Evolutionary conservation across 495 filamentous ascomycete species (phyloP), one percentile per base, ranked within the genome.

Genomic region (Echria macrotheca): DNA sequence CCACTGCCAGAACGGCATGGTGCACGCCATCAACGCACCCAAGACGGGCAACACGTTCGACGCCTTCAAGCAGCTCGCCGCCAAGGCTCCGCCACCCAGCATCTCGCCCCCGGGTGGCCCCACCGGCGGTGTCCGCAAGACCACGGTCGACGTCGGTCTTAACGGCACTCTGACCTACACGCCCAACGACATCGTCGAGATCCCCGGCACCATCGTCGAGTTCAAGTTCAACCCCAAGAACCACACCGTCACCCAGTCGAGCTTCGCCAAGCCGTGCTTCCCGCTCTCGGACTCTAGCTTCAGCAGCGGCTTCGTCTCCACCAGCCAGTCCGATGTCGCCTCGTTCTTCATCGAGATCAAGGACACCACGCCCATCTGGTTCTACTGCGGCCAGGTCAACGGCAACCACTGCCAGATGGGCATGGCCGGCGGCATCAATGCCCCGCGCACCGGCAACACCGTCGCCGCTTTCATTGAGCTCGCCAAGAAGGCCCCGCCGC

Each of bases 321-420:
- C 69, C 24, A 42, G 37, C 21, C 47, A 55, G 19, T 66, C 66
- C 0, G 69, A 64, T 0, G 61, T 39, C 36, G 38, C 57, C n/a
- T 52, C 64, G 5, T 77, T 75, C 48, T 65, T 71, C 23, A 60
- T 78, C 25, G 67, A 48, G 4, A 57, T 82, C 26, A 57, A 59
- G 14, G 70, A 79, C 44, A 62, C 58, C 12, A 69, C 70, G 36
- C 79, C 80, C 0, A 64, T 76, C 38, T 82, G 78, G 78, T 79
- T 78, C 57, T 82, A 81, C 69, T 81, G 78, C 52, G 71, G 69
- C 9, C 77, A 80, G 50, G 62, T 59, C 1, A 58, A 44, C 4
- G 60, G 59, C 35, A 65, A 51, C 2, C 73, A 77, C 53, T 76
- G 72, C 49, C 63, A 72, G 35, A 49, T 56, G 1, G 70, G 70